Base-by-base conservation (phyloP, 1,284 basidiomycete species). In the Vanrija humicola region DNA sequence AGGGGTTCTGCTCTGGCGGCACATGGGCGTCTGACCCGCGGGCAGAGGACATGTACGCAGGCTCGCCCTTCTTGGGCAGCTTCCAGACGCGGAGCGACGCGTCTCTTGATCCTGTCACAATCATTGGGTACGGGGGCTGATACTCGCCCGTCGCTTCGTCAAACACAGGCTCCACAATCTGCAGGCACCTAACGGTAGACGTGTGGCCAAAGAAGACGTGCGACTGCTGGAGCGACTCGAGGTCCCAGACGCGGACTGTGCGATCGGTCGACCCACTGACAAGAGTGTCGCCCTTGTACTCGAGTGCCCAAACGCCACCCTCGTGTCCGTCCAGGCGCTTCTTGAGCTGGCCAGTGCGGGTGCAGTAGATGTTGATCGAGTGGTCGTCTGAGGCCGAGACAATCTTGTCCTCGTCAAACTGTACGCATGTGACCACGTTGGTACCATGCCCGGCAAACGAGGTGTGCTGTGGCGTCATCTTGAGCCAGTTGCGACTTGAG, bases 211-310 rank as follows among this genome's bases (percentile, higher is more conserved):
- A 86, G 72, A 97, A 96, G 38, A 91, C 84, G 75, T 96, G 93
- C 3, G 87, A 90, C 72, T 90, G 91, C 48, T 81, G 80, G 3
- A 88, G 87, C 9, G 83, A 86, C 38, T 82, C 79, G 49, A 96
- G 79, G 72, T 95, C 87, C 94, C 94, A 97, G 48, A 96, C 87
- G 44, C 94, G 84, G 40, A 97, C 89, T 1, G 90, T 95, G 34
- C 93, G 85, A 78, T 97, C 93, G 6, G 94, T 97, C 38, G 89
- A 90, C 18, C 93, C 94, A 59, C 87, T 91, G 59, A 97, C 93
- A 12, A 97, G 83, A 1, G 86, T 88, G 68, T 95, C 87, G 46
- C 76, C 79, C 70, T 88, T 86, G 64, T 80, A 81, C 64, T 80
- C 75, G 19, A 97, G 80, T 8, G 94, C 93, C 93, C 93, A 97